Base-by-base conservation (phyloP, 257 asterid species). In the Rehmannia glutinosa region DNA sequence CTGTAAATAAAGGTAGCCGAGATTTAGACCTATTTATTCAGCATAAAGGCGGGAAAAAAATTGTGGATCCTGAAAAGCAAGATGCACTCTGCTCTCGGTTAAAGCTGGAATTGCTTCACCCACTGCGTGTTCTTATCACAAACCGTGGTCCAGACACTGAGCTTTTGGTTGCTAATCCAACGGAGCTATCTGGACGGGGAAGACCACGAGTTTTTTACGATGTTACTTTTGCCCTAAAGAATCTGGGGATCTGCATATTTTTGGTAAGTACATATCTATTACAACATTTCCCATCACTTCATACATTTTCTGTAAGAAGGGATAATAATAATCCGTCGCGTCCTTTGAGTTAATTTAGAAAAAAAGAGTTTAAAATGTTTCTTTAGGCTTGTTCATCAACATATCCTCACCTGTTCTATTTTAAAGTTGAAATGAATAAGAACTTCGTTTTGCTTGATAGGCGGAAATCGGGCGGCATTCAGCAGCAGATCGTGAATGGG, bases 141-240 rank as follows among this genome's bases (percentile, higher is more conserved):
- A 71, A 80, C 36, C 91, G 89, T 39, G 97, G 98, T 28, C 96
- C 96, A 39, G 96, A 92, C 66, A 74, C 95, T 6, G 95, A 92
- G 75, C 92, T 92, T 74, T 58, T 89, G 80, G 89, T 87, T 10
- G 92, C 97, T 67, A 92, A 92, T 76, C 98, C 95, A 11, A 87
- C 91, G 17, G 98, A 92, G 83, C 77, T 85, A 39, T 84, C 88
- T 69, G 96, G 98, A 64, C 83, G 81, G 62, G 95, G 98, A 68
- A 87, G 98, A 46, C 95, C 98, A 13, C 76, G 88, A 55, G 96
- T 92, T 64, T 92, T 92, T 72, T 89, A 78, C 64, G 96, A 92
- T 67, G 91, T 83, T 15, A 92, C 97, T 25, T 78, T 67, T 56
- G 79, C 95, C 42, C 78, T 89, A 9, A 92, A 89, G 80, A 75